phyloP scores from a whole-genome alignment of 1,284 basidiomycete genomes.

The Anthracocystis walkeri region DNA sequence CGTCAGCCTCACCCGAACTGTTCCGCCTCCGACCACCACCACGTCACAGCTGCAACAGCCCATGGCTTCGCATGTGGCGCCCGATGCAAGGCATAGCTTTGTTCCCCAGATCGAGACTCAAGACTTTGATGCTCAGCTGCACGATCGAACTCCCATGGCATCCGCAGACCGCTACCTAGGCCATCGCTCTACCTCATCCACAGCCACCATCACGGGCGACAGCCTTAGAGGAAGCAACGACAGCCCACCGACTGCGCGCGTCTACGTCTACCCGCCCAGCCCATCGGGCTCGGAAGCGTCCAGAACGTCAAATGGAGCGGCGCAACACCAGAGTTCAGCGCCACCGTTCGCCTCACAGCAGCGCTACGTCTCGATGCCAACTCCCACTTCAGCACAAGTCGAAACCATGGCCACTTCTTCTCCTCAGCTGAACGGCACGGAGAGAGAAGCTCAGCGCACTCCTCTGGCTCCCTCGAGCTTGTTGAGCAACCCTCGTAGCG shows the following conservation, averaged over 20 bases:
- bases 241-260: slow-evolving; percentile 48
- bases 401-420: slow-evolving; percentile 23
- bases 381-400: slow-evolving; percentile 31
- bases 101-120: slow-evolving; percentile 35
- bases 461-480: slow-evolving; percentile 52
- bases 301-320: slow-evolving; percentile 4
- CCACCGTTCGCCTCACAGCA: slow-evolving; percentile 9
- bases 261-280: slow-evolving; percentile 63
- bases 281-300: slow-evolving; percentile 52
- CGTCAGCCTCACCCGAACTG: slow-evolving; percentile 52
- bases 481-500: slow-evolving; percentile 32
- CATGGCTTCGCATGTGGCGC: neutral
- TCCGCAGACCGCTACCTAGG: slow-evolving; percentile 39
- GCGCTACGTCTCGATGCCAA: slow-evolving; percentile 34
- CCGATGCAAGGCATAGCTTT: slow-evolving; percentile 39
- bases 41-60: slow-evolving; percentile 18
- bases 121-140: slow-evolving; percentile 15
- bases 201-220: slow-evolving; percentile 31
- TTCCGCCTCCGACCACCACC: slow-evolving; percentile 15
- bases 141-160: slow-evolving; percentile 37
- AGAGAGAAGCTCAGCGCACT: slow-evolving; percentile 10
- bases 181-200: slow-evolving; percentile 37
- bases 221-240: neutral
- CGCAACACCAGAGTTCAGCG: neutral
- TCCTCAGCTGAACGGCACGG: neutral